Base-by-base conservation (phyloP, 1,139 yeast genomes). In the Pichia kudriavzevii region DNA sequence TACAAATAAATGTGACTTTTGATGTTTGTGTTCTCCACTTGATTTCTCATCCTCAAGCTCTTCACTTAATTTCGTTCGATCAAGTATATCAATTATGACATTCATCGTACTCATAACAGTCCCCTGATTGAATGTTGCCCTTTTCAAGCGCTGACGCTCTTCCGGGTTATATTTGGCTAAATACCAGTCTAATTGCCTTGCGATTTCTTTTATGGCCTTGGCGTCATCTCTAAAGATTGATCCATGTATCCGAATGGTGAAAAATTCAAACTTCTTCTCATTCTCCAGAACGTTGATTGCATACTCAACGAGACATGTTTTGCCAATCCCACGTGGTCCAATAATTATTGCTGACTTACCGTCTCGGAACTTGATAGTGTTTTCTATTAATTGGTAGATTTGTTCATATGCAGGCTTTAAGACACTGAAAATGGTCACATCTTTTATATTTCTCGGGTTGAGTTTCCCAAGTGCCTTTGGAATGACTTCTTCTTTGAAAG, bases 291-390 rank as follows among this genome's bases (percentile, higher is more conserved):
- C 59, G 0, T 55, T 45, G 19, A 91, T 43, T 0, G 83, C 84
- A 6, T 65, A 59, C 30, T 79, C 68, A 7, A 88, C 63, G 9
- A 83, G 58, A 2, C 73, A 60, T 0, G 93, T 67, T 54, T 91
- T 91, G 0, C 95, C 96, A 5, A 76, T 63, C 1, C 82, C 75
- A 31, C 88, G 61, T 0, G 95, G 88, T 0, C 98, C 98, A 31
- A 85, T 67, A 1, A 91, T 41, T 9, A 88, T 61, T 8, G 79
- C 74, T 1, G 96, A 87, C 52, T 83, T 87, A 5, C 95, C 91
- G 46, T 85, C 94, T 25, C 73, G 70, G 43, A 74, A 75, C 13
- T 64, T 59, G 1, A 88, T 67, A 0, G 95, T 79, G 44, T 77
- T 77, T 39, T 74, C 75, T 40, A 88, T 55, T 46, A 82, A 56